A percentile compares a stretch with the other conserved stretches of the same genome.
Conservation (phyloP, 345 rosid genomes). For the Odontarrhena argentea region DNA sequence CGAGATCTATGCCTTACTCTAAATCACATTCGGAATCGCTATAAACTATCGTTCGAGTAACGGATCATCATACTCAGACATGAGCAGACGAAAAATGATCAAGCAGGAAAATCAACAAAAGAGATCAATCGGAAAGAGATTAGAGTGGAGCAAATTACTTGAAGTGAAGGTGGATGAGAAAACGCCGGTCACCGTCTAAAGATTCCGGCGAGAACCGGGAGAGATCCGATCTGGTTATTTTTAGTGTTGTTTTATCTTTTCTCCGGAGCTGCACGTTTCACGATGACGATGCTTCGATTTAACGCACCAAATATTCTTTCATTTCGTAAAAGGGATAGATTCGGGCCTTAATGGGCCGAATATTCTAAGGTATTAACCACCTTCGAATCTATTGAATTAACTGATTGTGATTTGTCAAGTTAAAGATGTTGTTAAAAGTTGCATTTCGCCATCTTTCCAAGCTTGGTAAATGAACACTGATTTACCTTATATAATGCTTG, state of each 20-base stretch:
- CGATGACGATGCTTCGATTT: slow-evolving; percentile 38
- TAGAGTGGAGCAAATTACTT: background rate
- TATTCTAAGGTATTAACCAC: background rate
- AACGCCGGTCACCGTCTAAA: slow-evolving; percentile 27
- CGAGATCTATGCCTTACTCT: slow-evolving; percentile 8
- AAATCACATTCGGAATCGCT: slow-evolving; percentile 21
- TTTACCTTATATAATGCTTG: too few relatives aligned
- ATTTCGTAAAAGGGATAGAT: background rate
- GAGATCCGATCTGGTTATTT: slow-evolving; percentile 34
- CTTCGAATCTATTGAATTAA: too few relatives aligned
- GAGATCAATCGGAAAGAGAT: background rate
- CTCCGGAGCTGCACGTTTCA: slow-evolving; percentile 27
- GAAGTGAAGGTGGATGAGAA: slow-evolving; percentile 18
- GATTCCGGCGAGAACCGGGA: slow-evolving; percentile 36
- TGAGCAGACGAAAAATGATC: slow-evolving; percentile 20
- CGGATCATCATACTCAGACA: background rate
- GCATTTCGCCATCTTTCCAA: too few relatives aligned
- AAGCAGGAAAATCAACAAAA: background rate
- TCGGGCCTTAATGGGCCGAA: slow-evolving; percentile 36
- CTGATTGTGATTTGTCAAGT: too few relatives aligned
- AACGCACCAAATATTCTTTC: slow-evolving; percentile 36
- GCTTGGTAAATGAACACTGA: too few relatives aligned
- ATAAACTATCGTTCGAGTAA: background rate
- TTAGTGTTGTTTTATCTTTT: background rate
- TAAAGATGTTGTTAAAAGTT: too few relatives aligned